phyloP scores from a whole-genome alignment of 768 basidiomycete species.

The Pisolithus marmoratus region DNA sequence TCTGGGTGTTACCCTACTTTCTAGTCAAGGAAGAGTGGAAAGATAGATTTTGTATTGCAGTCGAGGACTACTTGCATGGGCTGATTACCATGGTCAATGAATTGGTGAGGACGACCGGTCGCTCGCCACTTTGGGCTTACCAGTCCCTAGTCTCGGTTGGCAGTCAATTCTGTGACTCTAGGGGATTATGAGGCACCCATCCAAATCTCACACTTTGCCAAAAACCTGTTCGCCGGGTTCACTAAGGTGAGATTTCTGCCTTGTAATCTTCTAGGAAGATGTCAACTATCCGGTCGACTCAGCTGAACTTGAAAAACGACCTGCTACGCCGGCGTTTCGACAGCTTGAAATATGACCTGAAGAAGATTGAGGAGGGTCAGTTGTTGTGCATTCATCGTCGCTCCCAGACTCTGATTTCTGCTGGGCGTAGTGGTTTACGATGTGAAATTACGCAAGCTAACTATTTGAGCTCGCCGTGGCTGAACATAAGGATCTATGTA shows the following conservation, averaged over 20 bases:
- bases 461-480: slow-evolving; percentile 5
- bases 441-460: slow-evolving; percentile 69
- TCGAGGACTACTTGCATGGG: slow-evolving; percentile 80
- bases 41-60: slow-evolving; percentile 55
- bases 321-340: slow-evolving; percentile 69
- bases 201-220: slow-evolving; percentile 72
- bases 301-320: slow-evolving; percentile 85
- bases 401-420: slow-evolving; percentile 2
- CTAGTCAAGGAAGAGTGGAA: slow-evolving; percentile 68
- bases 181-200: slow-evolving; percentile 77
- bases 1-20: slow-evolving; percentile 1
- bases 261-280: not conserved
- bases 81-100: slow-evolving; percentile 77
- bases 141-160: slow-evolving; percentile 58
- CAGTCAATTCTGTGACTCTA: slow-evolving; percentile 77
- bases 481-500: not conserved
- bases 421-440: slow-evolving; percentile 68
- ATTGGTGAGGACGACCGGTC: slow-evolving; percentile 44
- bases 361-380: slow-evolving; percentile 83
- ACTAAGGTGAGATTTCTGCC: slow-evolving; percentile 50
- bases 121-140: slow-evolving; percentile 10
- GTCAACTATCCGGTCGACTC: not conserved
- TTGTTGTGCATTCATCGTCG: not conserved
- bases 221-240: slow-evolving; percentile 79
- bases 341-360: slow-evolving; percentile 80